Base-by-base conservation (phyloP, 2,329 filamentous ascomycete genomes). In the Dactylella cylindrospora region DNA sequence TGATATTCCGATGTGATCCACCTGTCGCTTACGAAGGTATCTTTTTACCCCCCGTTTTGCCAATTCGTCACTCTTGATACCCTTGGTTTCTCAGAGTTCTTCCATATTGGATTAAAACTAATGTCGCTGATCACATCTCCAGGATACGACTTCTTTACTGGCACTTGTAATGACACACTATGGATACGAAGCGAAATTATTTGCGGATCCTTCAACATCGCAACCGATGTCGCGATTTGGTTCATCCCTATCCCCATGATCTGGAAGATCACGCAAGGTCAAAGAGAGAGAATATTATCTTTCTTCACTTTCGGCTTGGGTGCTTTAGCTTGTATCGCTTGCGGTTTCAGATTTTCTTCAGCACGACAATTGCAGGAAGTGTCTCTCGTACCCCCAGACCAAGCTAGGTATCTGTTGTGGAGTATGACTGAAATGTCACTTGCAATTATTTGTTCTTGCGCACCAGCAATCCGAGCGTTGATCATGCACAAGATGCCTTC, bases 201-300 rank as follows among this genome's bases (percentile, higher is more conserved):
- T 23, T 46, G 20, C 3, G 29, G 28, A 8, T 31, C 29, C 2
- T 26, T 40, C 6, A 47, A 47, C 10, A 33, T 55, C 13, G 22
- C 40, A 4, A 55, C 51, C 1, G 40, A 55, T 40, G 25, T 55
- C 26, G 31, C 29, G 2, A 40, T 55, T 29, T 55, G 31, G 50
- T 19, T 47, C 1, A 39, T 45, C n/a, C 51, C 51, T n/a, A 22
- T 55, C 12, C 50, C 51, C 1, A 45, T 47, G 40, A 41, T 55
- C 13, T 55, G 33, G 26, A 55, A 47, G 41, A 15, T 55, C 8
- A 26, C 32, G 2, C 51, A 39, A 12, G 33, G 22, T 3, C 20
- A 12, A 29, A 32, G 13, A n/a, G 51, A 55, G 31, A 39, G 32
- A 10, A 12, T 40, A 13, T 33, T 47, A 7, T 39, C 31, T 2